Percentiles rank a stretch among this genome's conserved stretches.
Conservation (phyloP, 768 basidiomycete genomes). For the Boletus reticulatus region DNA sequence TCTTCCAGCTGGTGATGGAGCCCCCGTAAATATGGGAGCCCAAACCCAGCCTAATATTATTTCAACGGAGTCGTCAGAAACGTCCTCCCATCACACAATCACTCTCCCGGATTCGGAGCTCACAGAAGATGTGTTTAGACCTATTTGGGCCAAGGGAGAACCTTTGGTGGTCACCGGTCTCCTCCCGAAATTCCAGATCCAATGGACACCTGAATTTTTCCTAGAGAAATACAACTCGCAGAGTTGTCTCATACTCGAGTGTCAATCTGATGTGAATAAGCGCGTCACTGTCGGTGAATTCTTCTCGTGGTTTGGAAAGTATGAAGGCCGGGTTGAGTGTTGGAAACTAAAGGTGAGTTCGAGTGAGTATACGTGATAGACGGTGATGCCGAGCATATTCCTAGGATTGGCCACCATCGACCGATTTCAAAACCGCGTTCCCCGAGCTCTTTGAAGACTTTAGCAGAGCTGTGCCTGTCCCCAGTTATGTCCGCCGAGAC, state of each 20-base stretch:
- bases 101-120: constrained; percentile 49
- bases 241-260: constrained; percentile 74
- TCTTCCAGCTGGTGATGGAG: constrained; percentile 4
- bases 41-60: constrained; percentile 7
- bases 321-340: constrained; percentile 52
- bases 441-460: constrained; percentile 89
- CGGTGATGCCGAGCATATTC: constrained; percentile 4
- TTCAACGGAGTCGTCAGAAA: constrained; percentile 25
- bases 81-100: constrained; percentile 47
- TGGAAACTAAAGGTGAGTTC: constrained; percentile 73
- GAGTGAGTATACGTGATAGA: neutral
- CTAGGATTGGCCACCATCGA: constrained; percentile 90
- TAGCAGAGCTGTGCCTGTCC: constrained; percentile 76
- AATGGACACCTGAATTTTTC: constrained; percentile 87
- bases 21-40: neutral
- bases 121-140: constrained; percentile 58
- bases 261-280: constrained; percentile 67
- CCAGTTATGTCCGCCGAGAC: constrained; percentile 87
- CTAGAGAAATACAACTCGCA: constrained; percentile 62
- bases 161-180: constrained; percentile 78
- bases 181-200: constrained; percentile 55
- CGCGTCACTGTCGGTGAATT: constrained; percentile 72
- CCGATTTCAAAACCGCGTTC: constrained; percentile 80
- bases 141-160: constrained; percentile 70
- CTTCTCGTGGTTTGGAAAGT: constrained; percentile 74